Conservation (phyloP, 116 monocot genomes). For the Dioscorea cayenensis region DNA sequence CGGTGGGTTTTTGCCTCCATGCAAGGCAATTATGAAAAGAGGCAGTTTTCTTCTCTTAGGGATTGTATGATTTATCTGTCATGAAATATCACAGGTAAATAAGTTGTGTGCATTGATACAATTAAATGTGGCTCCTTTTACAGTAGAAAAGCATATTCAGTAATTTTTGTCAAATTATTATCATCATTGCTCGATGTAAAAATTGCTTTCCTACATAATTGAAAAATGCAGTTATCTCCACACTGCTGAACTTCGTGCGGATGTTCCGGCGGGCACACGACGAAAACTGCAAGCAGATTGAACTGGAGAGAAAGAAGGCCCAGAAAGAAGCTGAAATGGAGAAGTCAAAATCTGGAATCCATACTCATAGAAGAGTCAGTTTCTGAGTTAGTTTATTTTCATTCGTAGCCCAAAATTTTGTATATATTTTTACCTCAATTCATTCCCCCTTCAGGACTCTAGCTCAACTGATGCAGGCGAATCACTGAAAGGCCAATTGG, state of each 20-base stretch:
- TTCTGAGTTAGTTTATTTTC: not conserved
- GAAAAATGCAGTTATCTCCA: slow-evolving; percentile 59
- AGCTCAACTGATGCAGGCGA: slow-evolving; percentile 5
- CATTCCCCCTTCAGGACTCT: slow-evolving; percentile 12
- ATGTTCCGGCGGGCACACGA: slow-evolving; percentile 74
- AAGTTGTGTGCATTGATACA: no score
- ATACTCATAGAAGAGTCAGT: slow-evolving; percentile 28
- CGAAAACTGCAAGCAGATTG: slow-evolving; percentile 85
- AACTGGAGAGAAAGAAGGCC: slow-evolving; percentile 81
- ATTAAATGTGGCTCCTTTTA: no score
- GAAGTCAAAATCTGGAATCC: slow-evolving; percentile 32
- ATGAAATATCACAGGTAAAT: no score
- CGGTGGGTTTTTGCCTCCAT: no score
- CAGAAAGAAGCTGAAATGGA: slow-evolving; percentile 63
- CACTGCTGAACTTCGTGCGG: slow-evolving; percentile 72
- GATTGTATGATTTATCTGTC: no score
- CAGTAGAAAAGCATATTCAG: no score
- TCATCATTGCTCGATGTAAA: not conserved
- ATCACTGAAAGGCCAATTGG: slow-evolving; percentile 23
- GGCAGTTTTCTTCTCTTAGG: no score
- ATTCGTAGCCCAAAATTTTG: not conserved
- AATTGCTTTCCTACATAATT: not conserved
- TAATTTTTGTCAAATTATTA: no score
- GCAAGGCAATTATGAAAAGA: no score
- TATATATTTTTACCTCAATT: not conserved